A percentile compares a stretch with the other conserved stretches of the same genome.
phyloP scores from a whole-genome alignment of 345 rosid genomes.

The Ricinus communis region DNA sequence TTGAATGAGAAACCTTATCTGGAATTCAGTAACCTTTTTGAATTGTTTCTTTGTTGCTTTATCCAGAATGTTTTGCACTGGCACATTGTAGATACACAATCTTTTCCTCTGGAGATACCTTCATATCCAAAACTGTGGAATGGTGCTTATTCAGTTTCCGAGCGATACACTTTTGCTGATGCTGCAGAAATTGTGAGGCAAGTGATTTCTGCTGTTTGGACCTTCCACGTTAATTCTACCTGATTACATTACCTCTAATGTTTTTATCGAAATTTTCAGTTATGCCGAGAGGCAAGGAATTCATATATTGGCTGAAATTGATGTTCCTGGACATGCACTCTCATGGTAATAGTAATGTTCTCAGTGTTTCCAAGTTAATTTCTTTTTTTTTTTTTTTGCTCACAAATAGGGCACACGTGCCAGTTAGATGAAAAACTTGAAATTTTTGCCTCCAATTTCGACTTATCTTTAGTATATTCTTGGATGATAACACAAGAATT shows the following conservation, averaged over 20 bases:
- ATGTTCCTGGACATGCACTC: constrained; percentile 75
- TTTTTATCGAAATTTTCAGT: constrained; percentile 30
- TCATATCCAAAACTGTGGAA: constrained; percentile 76
- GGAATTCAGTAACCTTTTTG: background rate
- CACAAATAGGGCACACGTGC: background rate
- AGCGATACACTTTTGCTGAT: constrained; percentile 57
- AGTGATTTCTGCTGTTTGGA: constrained; percentile 20
- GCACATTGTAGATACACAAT: constrained; percentile 72
- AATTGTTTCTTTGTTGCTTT: constrained; percentile 1
- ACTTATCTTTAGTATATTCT: background rate
- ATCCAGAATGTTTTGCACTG: constrained; percentile 72
- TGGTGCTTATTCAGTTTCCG: constrained; percentile 58
- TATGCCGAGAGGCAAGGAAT: constrained; percentile 60
- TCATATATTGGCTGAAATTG: constrained; percentile 68
- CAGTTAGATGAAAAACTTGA: background rate
- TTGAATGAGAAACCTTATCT: background rate
- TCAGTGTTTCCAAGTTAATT: background rate
- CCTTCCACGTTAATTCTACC: constrained; percentile 2
- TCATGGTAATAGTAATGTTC: constrained; percentile 50
- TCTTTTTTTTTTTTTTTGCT: constrained; percentile 22
- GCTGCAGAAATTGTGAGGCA: constrained; percentile 67
- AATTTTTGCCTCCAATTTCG: background rate
- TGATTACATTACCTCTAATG: constrained; percentile 3
- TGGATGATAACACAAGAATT: background rate
- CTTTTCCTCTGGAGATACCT: constrained; percentile 72